Conservation (phyloP, 345 rosid species). For the Syzygium aqueum region DNA sequence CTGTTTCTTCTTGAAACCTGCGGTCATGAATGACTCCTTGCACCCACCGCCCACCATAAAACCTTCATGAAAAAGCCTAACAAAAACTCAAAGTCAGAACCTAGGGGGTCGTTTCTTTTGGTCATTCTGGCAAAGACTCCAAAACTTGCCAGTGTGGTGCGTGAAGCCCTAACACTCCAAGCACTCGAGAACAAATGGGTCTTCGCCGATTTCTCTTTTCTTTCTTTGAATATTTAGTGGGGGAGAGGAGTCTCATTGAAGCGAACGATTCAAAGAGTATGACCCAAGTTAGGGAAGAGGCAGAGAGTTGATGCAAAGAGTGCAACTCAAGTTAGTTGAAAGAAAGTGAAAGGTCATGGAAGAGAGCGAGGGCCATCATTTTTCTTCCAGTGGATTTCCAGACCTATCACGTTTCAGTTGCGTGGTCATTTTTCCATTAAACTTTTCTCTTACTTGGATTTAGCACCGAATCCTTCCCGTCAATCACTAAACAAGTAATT, state of each 20-base stretch:
- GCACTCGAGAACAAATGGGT: background rate
- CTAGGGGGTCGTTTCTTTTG: background rate
- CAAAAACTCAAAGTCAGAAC: background rate
- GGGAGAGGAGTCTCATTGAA: background rate
- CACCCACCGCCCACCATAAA: background rate
- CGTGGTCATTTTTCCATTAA: background rate
- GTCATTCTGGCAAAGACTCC: background rate
- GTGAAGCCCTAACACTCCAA: background rate
- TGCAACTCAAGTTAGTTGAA: constrained; percentile 24
- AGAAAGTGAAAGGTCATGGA: background rate
- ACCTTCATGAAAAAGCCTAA: background rate
- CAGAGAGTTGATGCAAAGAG: constrained; percentile 29
- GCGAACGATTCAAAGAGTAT: background rate
- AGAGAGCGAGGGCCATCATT: constrained; percentile 1
- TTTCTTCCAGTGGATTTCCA: background rate
- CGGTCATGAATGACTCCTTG: background rate
- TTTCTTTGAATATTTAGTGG: background rate
- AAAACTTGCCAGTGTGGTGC: background rate
- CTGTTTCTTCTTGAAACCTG: background rate
- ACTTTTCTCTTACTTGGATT: background rate
- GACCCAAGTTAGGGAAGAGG: background rate
- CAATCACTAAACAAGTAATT: background rate
- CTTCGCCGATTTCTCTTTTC: background rate
- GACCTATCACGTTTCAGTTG: background rate
- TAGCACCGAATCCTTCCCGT: background rate